A percentile compares a stretch with the other conserved stretches of the same genome.
Conservation (phyloP, 352 stramenopile species). For the Phytophthora meadii region DNA sequence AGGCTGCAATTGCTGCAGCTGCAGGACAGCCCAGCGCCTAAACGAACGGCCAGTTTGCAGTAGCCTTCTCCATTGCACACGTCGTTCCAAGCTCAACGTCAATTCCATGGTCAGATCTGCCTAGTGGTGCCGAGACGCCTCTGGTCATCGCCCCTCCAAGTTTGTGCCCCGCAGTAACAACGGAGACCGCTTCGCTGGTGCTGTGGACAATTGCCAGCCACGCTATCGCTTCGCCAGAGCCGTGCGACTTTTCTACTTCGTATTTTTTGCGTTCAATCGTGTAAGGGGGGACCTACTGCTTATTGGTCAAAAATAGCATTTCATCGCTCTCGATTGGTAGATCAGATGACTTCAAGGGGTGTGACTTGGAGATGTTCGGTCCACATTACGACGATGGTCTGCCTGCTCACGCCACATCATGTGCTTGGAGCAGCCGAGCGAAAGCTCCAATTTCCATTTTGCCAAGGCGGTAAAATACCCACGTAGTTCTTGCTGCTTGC, state of each 20-base stretch:
- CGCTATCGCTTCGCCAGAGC: conserved; percentile 18
- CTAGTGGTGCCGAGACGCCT: conserved; percentile 1
- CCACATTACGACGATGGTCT: conserved; percentile 21
- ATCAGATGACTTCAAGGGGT: conserved; percentile 26
- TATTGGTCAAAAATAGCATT: conserved; percentile 17
- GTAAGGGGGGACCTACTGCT: conserved; percentile 14
- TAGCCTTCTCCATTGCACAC: conserved; percentile 13
- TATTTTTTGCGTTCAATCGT: conserved; percentile 29
- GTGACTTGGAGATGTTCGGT: conserved; percentile 21
- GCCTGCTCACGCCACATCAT: conserved; percentile 2
- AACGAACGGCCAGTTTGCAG: not conserved
- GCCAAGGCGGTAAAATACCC: conserved; percentile 14
- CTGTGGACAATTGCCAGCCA: conserved; percentile 26
- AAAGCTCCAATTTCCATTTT: conserved; percentile 29
- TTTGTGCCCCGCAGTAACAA: conserved; percentile 19
- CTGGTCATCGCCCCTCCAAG: conserved; percentile 1
- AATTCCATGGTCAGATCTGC: conserved; percentile 3
- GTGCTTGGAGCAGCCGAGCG: not conserved
- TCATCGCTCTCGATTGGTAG: conserved; percentile 17
- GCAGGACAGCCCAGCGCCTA: conserved; percentile 6
- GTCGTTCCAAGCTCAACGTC: conserved; percentile 3
- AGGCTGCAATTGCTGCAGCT: not conserved
- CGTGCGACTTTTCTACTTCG: conserved; percentile 5
- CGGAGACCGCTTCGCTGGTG: conserved; percentile 4
- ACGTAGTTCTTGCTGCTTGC: conserved; percentile 31